Evolutionary conservation across 148 eudicot species (phyloP).

Genomic region (Rhododendron vialii): DNA sequence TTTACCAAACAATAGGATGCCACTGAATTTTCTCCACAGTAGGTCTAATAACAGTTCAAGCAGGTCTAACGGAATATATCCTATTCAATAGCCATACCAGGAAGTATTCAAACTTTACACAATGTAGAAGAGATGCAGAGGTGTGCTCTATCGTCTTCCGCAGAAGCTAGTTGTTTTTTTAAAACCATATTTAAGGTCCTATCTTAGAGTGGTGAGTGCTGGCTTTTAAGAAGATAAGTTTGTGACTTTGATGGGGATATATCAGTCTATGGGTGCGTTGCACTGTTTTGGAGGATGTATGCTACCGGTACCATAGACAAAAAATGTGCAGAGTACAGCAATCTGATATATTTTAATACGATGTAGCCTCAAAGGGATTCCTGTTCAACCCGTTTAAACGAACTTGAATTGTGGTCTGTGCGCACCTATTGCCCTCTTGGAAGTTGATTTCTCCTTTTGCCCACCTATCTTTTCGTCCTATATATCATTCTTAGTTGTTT

Average conservation of each 20-base stretch:
- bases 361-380: background rate
- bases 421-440: background rate
- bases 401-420: background rate
- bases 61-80: background rate
- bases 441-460: background rate
- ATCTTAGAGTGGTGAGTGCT: background rate
- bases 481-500: background rate
- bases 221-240: background rate
- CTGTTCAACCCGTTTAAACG: background rate
- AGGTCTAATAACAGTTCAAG: background rate
- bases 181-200: background rate
- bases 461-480: background rate
- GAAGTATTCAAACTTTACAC: background rate
- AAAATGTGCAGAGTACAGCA: background rate
- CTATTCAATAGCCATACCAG: background rate
- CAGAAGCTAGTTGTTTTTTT: background rate
- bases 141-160: background rate
- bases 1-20: background rate
- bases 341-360: background rate
- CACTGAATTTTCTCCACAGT: background rate
- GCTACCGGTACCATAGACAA: background rate
- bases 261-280: background rate
- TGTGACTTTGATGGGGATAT: background rate
- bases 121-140: background rate
- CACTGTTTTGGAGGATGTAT: background rate